A percentile compares a stretch with the other conserved stretches of the same genome.
phyloP scores from a whole-genome alignment of 192 early-diverging fungal species.

The Radiomyces spectabilis region DNA sequence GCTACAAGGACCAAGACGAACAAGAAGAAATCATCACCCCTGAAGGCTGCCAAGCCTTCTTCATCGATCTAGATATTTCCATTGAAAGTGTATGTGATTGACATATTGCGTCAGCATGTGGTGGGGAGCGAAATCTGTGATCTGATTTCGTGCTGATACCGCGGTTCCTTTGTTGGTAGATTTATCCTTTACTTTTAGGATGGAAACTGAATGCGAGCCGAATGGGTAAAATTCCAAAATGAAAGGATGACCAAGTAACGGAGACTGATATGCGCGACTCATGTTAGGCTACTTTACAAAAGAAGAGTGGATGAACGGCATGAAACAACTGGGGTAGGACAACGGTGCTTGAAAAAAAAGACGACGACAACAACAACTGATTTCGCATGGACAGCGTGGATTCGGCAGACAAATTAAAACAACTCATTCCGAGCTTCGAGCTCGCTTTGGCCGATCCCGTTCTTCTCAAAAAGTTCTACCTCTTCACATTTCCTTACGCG shows the following conservation, averaged over 20 bases:
- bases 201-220: conserved; percentile 11
- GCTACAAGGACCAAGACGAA: conserved; percentile 9
- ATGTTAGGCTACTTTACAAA: conserved; percentile 7
- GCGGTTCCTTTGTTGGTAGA: background rate
- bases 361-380: background rate
- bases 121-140: too few relatives aligned
- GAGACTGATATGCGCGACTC: background rate
- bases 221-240: conserved; percentile 5
- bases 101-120: too few relatives aligned
- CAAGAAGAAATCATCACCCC: conserved; percentile 6
- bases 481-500: conserved; percentile 7
- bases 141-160: background rate
- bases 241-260: background rate
- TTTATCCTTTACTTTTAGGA: conserved; percentile 4
- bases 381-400: background rate
- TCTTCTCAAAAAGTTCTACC: conserved; percentile 6
- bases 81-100: conserved; percentile 8
- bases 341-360: too few relatives aligned
- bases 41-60: conserved; percentile 12
- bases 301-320: conserved; percentile 13
- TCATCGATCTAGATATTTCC: conserved; percentile 8
- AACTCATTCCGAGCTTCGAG: background rate
- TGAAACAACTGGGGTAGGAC: conserved; percentile 2
- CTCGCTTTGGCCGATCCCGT: background rate
- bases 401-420: background rate